Percentiles rank a stretch among this genome's conserved stretches.
Evolutionary conservation across 768 basidiomycete genomes (phyloP).

Genomic region (Termitomyces sp.): DNA sequence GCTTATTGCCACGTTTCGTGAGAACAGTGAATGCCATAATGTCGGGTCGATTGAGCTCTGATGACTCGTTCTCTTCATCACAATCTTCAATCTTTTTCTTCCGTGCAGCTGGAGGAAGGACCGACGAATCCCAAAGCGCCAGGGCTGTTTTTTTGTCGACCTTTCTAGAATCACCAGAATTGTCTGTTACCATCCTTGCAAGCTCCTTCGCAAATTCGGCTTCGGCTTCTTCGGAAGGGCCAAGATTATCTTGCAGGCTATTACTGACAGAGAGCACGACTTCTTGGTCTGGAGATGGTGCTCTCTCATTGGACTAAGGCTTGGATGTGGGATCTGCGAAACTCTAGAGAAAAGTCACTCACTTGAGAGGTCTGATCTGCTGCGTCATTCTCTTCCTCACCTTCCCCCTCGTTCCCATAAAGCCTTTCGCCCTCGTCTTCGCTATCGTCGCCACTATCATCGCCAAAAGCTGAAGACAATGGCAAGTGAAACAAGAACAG

Average conservation of each 20-base stretch:
- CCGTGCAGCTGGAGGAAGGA: slow-evolving; percentile 58
- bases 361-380: slow-evolving; percentile 52
- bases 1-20: slow-evolving; percentile 90
- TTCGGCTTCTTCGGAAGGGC: slow-evolving; percentile 85
- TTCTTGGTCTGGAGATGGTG: slow-evolving; percentile 79
- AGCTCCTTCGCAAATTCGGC: slow-evolving; percentile 94
- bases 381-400: slow-evolving; percentile 64
- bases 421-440: slow-evolving; percentile 59
- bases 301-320: slow-evolving; percentile 54
- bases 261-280: slow-evolving; percentile 59
- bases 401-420: slow-evolving; percentile 39
- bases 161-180: slow-evolving; percentile 74
- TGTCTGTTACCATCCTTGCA: slow-evolving; percentile 90
- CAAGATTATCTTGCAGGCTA: slow-evolving; percentile 61
- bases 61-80: slow-evolving; percentile 42
- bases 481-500: not conserved
- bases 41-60: slow-evolving; percentile 26
- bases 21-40: slow-evolving; percentile 92
- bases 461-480: slow-evolving; percentile 22
- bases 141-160: slow-evolving; percentile 86
- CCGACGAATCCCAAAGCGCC: slow-evolving; percentile 85
- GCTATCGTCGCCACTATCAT: slow-evolving; percentile 59
- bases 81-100: slow-evolving; percentile 62
- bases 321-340: not conserved
- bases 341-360: slow-evolving; percentile 15